Evolutionary conservation across 345 rosid species (phyloP).

Genomic region (Odontarrhena argentea): DNA sequence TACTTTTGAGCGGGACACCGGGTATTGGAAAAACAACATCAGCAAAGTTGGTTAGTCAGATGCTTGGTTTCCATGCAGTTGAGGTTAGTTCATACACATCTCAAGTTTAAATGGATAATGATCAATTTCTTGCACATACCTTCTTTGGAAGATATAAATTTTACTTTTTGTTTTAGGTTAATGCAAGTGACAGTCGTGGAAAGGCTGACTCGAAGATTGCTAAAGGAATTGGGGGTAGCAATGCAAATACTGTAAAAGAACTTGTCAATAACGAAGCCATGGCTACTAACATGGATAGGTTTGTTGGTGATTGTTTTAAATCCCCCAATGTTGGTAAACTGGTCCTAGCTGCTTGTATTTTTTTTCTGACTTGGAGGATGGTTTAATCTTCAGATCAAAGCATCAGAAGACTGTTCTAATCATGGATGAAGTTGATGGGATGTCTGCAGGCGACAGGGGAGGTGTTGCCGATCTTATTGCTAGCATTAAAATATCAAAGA

Average conservation of each 20-base stretch:
- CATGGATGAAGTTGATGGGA: slow-evolving; percentile 99
- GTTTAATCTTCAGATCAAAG: slow-evolving; percentile 60
- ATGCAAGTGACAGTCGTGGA: slow-evolving; percentile 99
- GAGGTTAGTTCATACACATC: slow-evolving; percentile 56
- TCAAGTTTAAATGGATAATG: slow-evolving; percentile 5
- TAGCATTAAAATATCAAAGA: slow-evolving; percentile 89
- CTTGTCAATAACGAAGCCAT: slow-evolving; percentile 86
- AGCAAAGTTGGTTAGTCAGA: slow-evolving; percentile 86
- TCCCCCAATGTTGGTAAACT: slow-evolving; percentile 12
- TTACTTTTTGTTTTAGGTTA: slow-evolving; percentile 54
- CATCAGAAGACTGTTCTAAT: slow-evolving; percentile 79
- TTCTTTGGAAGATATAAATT: slow-evolving; percentile 8
- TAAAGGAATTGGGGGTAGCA: slow-evolving; percentile 96
- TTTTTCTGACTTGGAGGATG: slow-evolving; percentile 27
- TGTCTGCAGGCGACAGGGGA: slow-evolving; percentile 99
- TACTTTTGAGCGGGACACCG: slow-evolving; percentile 88
- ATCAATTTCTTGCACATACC: slow-evolving; percentile 28
- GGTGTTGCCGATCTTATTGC: slow-evolving; percentile 98
- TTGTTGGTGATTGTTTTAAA: slow-evolving; percentile 29
- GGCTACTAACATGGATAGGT: slow-evolving; percentile 66
- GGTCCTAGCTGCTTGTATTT: slow-evolving; percentile 26
- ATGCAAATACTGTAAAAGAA: slow-evolving; percentile 93
- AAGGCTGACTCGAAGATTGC: slow-evolving; percentile 79
- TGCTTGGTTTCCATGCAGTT: slow-evolving; percentile 91
- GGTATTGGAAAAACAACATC: slow-evolving; percentile 97